Evolutionary conservation across 192 early-diverging fungal species (phyloP).

Genomic region (Dissophora globulifera): DNA sequence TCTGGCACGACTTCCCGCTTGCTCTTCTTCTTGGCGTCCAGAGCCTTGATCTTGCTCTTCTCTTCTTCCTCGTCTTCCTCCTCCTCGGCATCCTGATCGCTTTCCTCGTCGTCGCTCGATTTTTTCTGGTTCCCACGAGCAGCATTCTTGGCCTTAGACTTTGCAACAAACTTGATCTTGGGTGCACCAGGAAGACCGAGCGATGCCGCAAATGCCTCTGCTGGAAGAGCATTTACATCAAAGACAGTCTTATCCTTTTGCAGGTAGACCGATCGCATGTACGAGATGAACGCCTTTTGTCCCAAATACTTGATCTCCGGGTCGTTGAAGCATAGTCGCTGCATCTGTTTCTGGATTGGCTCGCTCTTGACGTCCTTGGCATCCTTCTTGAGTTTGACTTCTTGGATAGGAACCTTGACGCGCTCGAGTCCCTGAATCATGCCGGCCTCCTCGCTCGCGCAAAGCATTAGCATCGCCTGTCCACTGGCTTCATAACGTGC

Average conservation of each 20-base stretch:
- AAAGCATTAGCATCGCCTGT: conserved; percentile 85
- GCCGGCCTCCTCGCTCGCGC: conserved; percentile 87
- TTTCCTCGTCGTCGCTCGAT: conserved; percentile 44
- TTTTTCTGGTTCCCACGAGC: conserved; percentile 65
- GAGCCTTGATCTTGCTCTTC: conserved; percentile 28
- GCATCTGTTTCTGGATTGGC: conserved; percentile 83
- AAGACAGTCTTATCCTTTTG: conserved; percentile 94
- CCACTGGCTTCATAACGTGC: conserved; percentile 93
- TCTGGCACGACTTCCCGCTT: conserved; percentile 48
- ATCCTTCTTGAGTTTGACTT: conserved; percentile 87
- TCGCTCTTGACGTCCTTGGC: conserved; percentile 71
- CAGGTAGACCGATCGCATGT: conserved; percentile 92
- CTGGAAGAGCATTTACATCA: conserved; percentile 85
- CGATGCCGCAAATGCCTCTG: conserved; percentile 87
- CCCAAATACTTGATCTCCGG: conserved; percentile 97
- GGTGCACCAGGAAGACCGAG: conserved; percentile 96
- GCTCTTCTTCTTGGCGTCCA: conserved; percentile 50
- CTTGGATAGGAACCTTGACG: conserved; percentile 88
- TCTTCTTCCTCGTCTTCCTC: conserved; percentile 46
- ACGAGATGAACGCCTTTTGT: conserved; percentile 96
- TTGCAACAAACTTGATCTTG: conserved; percentile 90
- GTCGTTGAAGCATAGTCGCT: conserved; percentile 91
- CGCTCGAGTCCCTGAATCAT: conserved; percentile 79
- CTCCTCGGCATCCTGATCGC: conserved; percentile 51
- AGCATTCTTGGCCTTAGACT: conserved; percentile 74